Base-by-base conservation (phyloP, 306 rosid genomes). In the Corylus avellana region DNA sequence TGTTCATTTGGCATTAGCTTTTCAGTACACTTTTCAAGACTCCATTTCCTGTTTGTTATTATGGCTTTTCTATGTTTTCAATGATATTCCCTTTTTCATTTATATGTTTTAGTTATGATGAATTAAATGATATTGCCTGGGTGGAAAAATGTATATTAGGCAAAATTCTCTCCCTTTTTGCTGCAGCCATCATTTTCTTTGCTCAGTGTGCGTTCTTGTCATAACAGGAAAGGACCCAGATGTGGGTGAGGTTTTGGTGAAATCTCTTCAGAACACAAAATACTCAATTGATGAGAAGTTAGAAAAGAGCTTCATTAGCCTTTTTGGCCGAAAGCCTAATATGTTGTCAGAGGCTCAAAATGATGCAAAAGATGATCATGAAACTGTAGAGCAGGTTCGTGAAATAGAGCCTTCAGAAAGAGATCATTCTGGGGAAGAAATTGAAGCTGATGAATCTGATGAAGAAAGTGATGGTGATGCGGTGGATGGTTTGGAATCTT, bases 221-320 rank as follows among this genome's bases (percentile, higher is more conserved):
- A 48, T 84, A 70, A 78, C 92, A 94, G 98, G 90, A 74, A 89
- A 90, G 74, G 89, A 39, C 63, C 85, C 85, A 78, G 98, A 91
- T 58, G 90, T 90, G 73, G 98, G 98, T 49, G 98, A 74, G 86
- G 86, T 61, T 79, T 79, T 94, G 91, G 93, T 94, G 80, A 94
- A 80, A 82, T 88, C 92, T 48, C 97, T 94, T 77, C 98, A 94
- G 81, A 88, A 89, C 80, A 84, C 92, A 69, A 91, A 92, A 79
- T 92, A 85, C 84, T 88, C 93, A 0, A 79, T 95, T 53, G 89
- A 95, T 81, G 98, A 95, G 80, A 95, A 92, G 82, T 85, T 95
- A 69, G 92, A 91, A 73, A 87, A 89, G 73, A 89, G 95, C 84
- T 73, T 68, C 77, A 87, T 92, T 80, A 80, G 76, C 72, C 44